phyloP scores from a whole-genome alignment of 202 grass and related monocot species.

The Eragrostis tef region DNA sequence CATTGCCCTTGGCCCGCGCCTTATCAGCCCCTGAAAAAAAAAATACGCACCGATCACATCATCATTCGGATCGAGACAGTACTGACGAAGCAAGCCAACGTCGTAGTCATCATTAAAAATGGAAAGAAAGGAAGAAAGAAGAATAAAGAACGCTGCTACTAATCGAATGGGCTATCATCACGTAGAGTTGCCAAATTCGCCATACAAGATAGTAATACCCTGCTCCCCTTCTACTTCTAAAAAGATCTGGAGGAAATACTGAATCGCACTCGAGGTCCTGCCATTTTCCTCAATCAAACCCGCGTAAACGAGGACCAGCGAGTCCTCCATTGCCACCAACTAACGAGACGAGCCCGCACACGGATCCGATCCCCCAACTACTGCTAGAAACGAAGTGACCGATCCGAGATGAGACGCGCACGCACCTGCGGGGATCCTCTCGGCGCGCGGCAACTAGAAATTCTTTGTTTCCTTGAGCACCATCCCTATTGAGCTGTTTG shows the following conservation, averaged over 20 bases:
- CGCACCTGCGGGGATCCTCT: slow-evolving; percentile 53
- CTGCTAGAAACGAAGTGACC: not conserved
- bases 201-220: not conserved
- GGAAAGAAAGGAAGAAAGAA: not conserved
- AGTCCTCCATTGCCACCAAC: slow-evolving; percentile 2
- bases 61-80: slow-evolving; percentile 7
- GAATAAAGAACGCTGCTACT: not conserved
- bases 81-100: slow-evolving; percentile 11
- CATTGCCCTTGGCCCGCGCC: slow-evolving; percentile 45
- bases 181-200: not conserved
- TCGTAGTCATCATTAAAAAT: not conserved
- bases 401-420: slow-evolving; percentile 12
- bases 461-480: slow-evolving; percentile 94
- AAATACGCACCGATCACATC: slow-evolving; percentile 7
- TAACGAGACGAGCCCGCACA: not conserved
- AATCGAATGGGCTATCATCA: slow-evolving; percentile 31
- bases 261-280: not conserved
- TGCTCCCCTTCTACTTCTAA: not conserved
- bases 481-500: slow-evolving; percentile 93
- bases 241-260: slow-evolving; percentile 25
- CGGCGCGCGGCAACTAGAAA: slow-evolving; percentile 74
- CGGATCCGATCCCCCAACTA: slow-evolving; percentile 56
- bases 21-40: slow-evolving; percentile 53
- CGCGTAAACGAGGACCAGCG: slow-evolving; percentile 19
- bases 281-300: slow-evolving; percentile 26